These are phyloP conservation scores for Penicillium sp. DNA, from an alignment of 2,329 filamentous ascomycete species.

Conservation along the genomic window DNA sequence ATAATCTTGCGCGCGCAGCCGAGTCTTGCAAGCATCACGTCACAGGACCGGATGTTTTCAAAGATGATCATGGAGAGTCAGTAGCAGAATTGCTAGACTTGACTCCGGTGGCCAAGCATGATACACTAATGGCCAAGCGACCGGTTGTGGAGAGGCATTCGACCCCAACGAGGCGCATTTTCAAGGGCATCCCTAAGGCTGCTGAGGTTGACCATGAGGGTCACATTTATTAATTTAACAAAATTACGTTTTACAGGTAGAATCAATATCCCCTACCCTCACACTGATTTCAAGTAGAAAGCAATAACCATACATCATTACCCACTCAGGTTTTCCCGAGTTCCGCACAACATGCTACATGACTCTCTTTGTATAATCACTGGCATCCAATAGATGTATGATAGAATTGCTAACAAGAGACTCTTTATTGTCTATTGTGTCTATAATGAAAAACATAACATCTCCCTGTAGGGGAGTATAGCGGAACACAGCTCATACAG, in stretches of 20 bases:
- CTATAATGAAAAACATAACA: too few species aligned
- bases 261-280: not conserved
- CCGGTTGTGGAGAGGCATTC: conserved; percentile 23
- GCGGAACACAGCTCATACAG: not conserved
- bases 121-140: conserved; percentile 26
- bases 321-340: too few species aligned
- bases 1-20: conserved; percentile 71
- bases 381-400: too few species aligned
- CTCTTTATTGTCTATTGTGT: too few species aligned
- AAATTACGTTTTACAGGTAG: not conserved
- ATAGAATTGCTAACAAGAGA: too few species aligned
- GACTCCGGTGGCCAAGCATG: conserved; percentile 27
- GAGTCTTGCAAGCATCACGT: conserved; percentile 78
- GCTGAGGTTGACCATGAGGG: conserved; percentile 43
- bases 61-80: conserved; percentile 55
- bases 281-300: not conserved
- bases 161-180: conserved; percentile 33
- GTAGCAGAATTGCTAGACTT: conserved; percentile 29
- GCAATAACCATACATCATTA: not conserved
- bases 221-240: conserved; percentile 34
- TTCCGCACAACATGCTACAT: too few species aligned
- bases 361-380: too few species aligned
- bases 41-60: conserved; percentile 81
- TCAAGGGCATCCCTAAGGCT: conserved; percentile 63
- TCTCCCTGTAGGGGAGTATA: not conserved